Evolutionary conservation across 2,329 filamentous ascomycete species (phyloP).

Genomic region (Aureobasidium lini): DNA sequence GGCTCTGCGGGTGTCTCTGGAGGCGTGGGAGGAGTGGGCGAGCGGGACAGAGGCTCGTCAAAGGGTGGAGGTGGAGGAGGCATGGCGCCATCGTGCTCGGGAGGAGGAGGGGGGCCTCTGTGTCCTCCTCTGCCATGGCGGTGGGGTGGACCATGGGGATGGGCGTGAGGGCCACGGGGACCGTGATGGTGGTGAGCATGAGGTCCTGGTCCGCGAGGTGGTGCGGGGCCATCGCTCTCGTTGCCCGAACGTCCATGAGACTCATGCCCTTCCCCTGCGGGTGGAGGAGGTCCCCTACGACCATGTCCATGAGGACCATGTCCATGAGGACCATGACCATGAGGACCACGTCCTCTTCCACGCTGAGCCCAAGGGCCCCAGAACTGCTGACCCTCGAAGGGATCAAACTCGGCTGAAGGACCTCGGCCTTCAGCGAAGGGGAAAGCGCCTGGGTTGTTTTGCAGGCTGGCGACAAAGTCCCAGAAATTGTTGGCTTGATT

Average conservation of each 20-base stretch:
- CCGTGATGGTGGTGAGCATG: no score
- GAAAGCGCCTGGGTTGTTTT: slow-evolving; percentile 21
- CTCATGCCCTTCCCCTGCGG: background rate
- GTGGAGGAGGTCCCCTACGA: slow-evolving; percentile 8
- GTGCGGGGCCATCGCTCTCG: no score
- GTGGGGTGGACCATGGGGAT: no score
- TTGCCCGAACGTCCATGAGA: no score
- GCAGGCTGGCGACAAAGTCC: slow-evolving; percentile 46
- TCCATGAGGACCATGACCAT: slow-evolving; percentile 12
- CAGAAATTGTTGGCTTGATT: slow-evolving; percentile 46
- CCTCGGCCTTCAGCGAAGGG: slow-evolving; percentile 17
- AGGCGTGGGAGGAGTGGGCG: slow-evolving; percentile 17
- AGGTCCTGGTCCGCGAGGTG: no score
- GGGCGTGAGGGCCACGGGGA: no score
- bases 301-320: slow-evolving; percentile 7
- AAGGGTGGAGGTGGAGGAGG: slow-evolving; percentile 19
- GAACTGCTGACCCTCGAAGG: slow-evolving; percentile 17
- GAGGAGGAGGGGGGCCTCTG: background rate
- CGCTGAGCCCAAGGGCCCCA: slow-evolving; percentile 28
- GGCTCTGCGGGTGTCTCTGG: slow-evolving; percentile 22
- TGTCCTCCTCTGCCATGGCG: no score
- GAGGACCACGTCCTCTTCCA: slow-evolving; percentile 8
- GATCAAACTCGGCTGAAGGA: slow-evolving; percentile 13
- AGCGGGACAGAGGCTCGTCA: slow-evolving; percentile 12
- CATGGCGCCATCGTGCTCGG: background rate